A percentile compares a stretch with the other conserved stretches of the same genome.
Evolutionary conservation across 768 basidiomycete genomes (phyloP).

Genomic region (Leccinum sublutescens): DNA sequence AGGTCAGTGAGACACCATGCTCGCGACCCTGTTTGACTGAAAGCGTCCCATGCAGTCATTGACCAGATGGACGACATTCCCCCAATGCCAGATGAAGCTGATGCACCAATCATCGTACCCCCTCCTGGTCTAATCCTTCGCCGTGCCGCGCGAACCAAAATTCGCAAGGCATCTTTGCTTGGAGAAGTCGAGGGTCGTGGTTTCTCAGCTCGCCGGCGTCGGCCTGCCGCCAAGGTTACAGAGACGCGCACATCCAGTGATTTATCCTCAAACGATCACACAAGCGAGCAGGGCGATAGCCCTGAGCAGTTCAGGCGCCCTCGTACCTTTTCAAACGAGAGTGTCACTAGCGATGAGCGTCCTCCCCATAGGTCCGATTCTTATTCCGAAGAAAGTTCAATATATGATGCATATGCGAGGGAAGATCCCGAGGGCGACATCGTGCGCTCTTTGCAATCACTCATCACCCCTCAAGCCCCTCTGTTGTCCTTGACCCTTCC

Average conservation of each 20-base stretch:
- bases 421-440: constrained; percentile 50
- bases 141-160: constrained; percentile 91
- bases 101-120: constrained; percentile 84
- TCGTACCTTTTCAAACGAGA: constrained; percentile 37
- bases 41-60: constrained; percentile 44
- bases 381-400: constrained; percentile 76
- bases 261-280: constrained; percentile 50
- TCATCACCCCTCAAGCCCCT: constrained; percentile 23
- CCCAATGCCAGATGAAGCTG: constrained; percentile 74
- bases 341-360: constrained; percentile 42
- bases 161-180: constrained; percentile 77
- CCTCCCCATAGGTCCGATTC: constrained; percentile 56
- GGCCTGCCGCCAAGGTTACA: constrained; percentile 24
- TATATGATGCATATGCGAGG: constrained; percentile 79
- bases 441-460: constrained; percentile 16
- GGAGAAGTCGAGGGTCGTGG: constrained; percentile 84
- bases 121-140: constrained; percentile 88
- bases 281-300: constrained; percentile 62
- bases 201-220: constrained; percentile 46
- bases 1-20: constrained; percentile 51
- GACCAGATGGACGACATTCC: constrained; percentile 67
- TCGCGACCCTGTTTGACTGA: constrained; percentile 23
- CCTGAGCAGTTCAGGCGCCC: constrained; percentile 37
- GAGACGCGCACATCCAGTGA: constrained; percentile 68
- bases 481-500: constrained; percentile 25